These are phyloP conservation scores for Penicillium freii DNA, from an alignment of 2,329 filamentous ascomycete genomes.

Conservation along the genomic window DNA sequence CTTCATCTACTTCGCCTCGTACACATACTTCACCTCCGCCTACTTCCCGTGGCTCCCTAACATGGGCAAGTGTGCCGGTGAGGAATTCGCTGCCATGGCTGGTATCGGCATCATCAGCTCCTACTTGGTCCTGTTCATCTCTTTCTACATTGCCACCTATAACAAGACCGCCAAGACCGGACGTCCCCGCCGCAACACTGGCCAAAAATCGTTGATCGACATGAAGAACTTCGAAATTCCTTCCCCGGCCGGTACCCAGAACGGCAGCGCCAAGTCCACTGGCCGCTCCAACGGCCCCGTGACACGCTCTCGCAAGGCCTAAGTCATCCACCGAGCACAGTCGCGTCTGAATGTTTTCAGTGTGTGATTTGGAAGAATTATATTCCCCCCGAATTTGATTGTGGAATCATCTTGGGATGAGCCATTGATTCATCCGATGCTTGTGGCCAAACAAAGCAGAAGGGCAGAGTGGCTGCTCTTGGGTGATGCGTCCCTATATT, in stretches of 20 bases:
- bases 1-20: constrained; percentile 99
- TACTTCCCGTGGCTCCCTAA: constrained; percentile 88
- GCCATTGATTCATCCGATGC: not conserved
- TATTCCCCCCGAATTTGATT: not conserved
- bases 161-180: constrained; percentile 59
- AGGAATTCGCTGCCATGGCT: constrained; percentile 93
- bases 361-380: not conserved
- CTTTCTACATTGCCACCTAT: constrained; percentile 97
- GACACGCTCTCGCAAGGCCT: constrained; percentile 50
- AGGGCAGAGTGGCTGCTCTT: constrained; percentile 14
- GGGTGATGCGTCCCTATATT: constrained; percentile 24
- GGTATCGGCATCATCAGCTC: constrained; percentile 90
- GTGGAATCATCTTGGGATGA: constrained; percentile 3
- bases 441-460: constrained; percentile 8
- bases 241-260: constrained; percentile 29
- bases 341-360: not conserved
- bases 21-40: constrained; percentile 92
- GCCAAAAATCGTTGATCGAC: constrained; percentile 81
- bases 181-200: constrained; percentile 56
- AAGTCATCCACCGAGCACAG: constrained; percentile 19
- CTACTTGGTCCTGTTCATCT: constrained; percentile 97
- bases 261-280: constrained; percentile 35
- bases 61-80: constrained; percentile 80
- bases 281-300: constrained; percentile 45
- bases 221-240: constrained; percentile 71